Conservation (phyloP, 1,139 yeast species). For the Zygosaccharomyces sapae region DNA sequence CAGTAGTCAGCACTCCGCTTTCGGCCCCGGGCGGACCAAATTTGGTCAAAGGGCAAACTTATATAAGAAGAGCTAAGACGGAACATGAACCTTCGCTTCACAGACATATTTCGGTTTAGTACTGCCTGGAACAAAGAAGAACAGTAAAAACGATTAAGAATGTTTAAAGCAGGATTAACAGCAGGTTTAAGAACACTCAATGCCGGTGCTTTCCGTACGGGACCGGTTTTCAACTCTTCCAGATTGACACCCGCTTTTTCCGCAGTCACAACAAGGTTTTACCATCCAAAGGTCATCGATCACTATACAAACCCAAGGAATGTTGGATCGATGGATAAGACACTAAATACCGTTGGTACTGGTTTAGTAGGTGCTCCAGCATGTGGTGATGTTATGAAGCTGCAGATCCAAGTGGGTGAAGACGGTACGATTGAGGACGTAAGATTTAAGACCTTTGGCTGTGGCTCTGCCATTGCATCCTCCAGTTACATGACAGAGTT, state of each 20-base stretch:
- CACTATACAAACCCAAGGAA: slow-evolving; percentile 96
- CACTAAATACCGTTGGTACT: slow-evolving; percentile 79
- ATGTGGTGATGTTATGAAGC: slow-evolving; percentile 98
- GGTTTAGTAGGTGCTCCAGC: slow-evolving; percentile 99
- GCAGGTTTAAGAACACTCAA: neutral
- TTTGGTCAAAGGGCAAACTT: neutral
- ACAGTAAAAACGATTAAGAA: neutral
- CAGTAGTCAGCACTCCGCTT: neutral
- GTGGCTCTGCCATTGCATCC: slow-evolving; percentile 97
- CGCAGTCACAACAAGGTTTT: slow-evolving; percentile 29
- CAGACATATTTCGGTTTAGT: too few species aligned
- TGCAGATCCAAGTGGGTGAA: slow-evolving; percentile 90
- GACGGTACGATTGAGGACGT: slow-evolving; percentile 90
- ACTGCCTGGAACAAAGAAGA: too few species aligned
- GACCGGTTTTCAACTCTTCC: neutral
- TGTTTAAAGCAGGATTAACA: neutral
- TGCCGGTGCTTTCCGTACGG: neutral
- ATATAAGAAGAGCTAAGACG: neutral
- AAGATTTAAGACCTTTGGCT: slow-evolving; percentile 96
- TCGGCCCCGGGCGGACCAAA: neutral
- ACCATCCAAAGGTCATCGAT: slow-evolving; percentile 79
- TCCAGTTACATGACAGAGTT: slow-evolving; percentile 92
- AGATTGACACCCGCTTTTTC: slow-evolving; percentile 2
- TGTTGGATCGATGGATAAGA: slow-evolving; percentile 87
- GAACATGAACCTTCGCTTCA: neutral